A percentile compares a stretch with the other conserved stretches of the same genome.
phyloP scores from a whole-genome alignment of 495 filamentous ascomycete species.

The Hypoxylon subgilvum region DNA sequence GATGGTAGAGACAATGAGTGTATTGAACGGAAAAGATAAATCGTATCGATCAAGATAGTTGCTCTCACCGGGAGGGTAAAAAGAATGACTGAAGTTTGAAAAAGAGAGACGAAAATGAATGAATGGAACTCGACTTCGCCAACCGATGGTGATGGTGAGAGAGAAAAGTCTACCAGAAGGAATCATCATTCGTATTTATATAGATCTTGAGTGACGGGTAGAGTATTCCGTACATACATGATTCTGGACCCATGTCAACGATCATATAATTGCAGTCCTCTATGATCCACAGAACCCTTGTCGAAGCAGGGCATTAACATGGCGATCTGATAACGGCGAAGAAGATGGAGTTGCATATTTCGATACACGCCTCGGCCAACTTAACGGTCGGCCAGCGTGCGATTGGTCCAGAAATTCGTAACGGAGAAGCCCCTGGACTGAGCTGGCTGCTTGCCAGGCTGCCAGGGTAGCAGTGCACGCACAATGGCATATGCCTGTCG shows the following conservation, averaged over 20 bases:
- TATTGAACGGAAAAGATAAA: conserved; percentile 23
- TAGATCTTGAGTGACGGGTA: conserved; percentile 18
- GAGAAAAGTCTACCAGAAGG: not conserved
- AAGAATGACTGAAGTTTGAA: conserved; percentile 25
- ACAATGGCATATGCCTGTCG: conserved; percentile 18
- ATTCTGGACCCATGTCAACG: conserved; percentile 15
- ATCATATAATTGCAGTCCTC: conserved; percentile 31
- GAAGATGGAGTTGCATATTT: conserved; percentile 19
- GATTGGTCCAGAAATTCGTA: too few relatives aligned
- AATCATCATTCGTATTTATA: conserved; percentile 30
- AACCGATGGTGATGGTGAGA: conserved; percentile 28
- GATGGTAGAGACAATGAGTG: conserved; percentile 19
- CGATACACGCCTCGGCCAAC: conserved; percentile 18
- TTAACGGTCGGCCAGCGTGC: too few relatives aligned
- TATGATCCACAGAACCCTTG: conserved; percentile 19
- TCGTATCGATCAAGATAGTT: conserved; percentile 38
- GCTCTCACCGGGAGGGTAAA: conserved; percentile 41
- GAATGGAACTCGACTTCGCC: conserved; percentile 29
- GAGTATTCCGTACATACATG: not conserved
- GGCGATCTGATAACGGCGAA: conserved; percentile 4
- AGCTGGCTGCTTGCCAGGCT: not conserved
- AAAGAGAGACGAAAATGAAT: conserved; percentile 24
- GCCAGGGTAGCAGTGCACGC: conserved; percentile 12
- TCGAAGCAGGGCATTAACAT: not conserved
- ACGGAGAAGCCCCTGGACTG: conserved; percentile 6